Base-by-base conservation (phyloP, 345 rosid species). In the Pugionium cornutum region DNA sequence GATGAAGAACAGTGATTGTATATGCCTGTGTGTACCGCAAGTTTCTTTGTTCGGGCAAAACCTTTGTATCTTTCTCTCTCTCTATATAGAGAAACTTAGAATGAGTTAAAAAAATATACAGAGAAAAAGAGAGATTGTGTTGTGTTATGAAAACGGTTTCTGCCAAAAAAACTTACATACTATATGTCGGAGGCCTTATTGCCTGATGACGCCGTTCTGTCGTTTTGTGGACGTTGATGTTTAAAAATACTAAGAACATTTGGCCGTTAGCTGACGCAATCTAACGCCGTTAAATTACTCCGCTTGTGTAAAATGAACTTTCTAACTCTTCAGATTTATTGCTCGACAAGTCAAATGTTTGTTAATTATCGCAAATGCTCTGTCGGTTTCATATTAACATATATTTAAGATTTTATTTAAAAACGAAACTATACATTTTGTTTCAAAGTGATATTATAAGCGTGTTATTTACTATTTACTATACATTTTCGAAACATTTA, bases 191-290 rank as follows among this genome's bases (percentile, higher is more conserved):
- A 26, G 42, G 45, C 44, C 40, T 61, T 61, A 69, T 61, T 61
- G 48, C 54, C 33, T 6, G 53, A 52, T 53, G 74, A 69, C 64
- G 69, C 64, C 36, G 53, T 71, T 71, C 26, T 63, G 64, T 63
- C 75, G 75, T 70, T 63, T 70, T 63, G 75, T 1, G 43, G 58
- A 55, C 64, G 75, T 70, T 63, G 9, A 39, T 62, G 3, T 18
- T 18, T 18, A 18, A 18, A 18, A 18, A 18, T 18, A 18, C 18
- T 51, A 0, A 5, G 31, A 32, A 46, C 53, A 26, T 51, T 63
- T 70, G 69, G 45, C 66, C 57, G 18, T 18, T 30, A 37, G 25
- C 0, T 54, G 64, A 54, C 69, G 57, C 0, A 5, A 0, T 70
- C 53, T 70, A 45, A 62, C 75, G 69, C 68, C 64, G 75, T 70